phyloP scores from a whole-genome alignment of 176 grass and related monocot genomes.

The Juncus effusus region DNA sequence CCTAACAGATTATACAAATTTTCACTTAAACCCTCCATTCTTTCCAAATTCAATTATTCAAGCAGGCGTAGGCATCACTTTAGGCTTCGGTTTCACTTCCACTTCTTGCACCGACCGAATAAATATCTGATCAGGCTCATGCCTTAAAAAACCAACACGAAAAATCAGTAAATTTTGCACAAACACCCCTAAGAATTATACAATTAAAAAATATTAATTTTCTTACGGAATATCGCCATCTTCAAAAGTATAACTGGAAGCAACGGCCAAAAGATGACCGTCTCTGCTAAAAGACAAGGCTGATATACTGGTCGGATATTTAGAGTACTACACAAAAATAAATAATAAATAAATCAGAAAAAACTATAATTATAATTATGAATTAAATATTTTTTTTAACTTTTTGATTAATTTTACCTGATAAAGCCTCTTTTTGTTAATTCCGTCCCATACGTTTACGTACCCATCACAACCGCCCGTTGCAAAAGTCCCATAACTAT shows the following conservation, averaged over 20 bases:
- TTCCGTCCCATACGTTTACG: slow-evolving; percentile 99
- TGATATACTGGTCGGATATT: slow-evolving; percentile 79
- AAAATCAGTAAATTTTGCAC: slow-evolving; percentile 1
- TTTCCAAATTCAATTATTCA: slow-evolving; percentile 20
- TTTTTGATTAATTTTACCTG: slow-evolving; percentile 46
- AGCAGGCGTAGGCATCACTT: slow-evolving; percentile 52
- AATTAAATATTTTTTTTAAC: too few species aligned
- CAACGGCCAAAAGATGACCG: slow-evolving; percentile 84
- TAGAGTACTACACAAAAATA: slow-evolving; percentile 67
- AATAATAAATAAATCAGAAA: slow-evolving; percentile 9
- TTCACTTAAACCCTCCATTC: background rate
- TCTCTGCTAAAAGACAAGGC: slow-evolving; percentile 94
- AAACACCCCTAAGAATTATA: background rate
- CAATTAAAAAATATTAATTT: too few species aligned
- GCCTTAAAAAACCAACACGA: slow-evolving; percentile 47
- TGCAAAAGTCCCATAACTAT: slow-evolving; percentile 97
- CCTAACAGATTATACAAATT: slow-evolving; percentile 21
- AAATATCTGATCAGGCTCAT: slow-evolving; percentile 81
- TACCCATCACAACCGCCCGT: slow-evolving; percentile 92
- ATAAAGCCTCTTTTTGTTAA: slow-evolving; percentile 95
- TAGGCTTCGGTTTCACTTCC: slow-evolving; percentile 96
- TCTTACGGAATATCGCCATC: slow-evolving; percentile 90
- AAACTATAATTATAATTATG: background rate
- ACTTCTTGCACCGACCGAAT: slow-evolving; percentile 81
- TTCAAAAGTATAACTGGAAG: slow-evolving; percentile 95